These are phyloP conservation scores for Pseudopithomyces maydicus DNA, from an alignment of 2,329 filamentous ascomycete genomes.

Conservation along the genomic window DNA sequence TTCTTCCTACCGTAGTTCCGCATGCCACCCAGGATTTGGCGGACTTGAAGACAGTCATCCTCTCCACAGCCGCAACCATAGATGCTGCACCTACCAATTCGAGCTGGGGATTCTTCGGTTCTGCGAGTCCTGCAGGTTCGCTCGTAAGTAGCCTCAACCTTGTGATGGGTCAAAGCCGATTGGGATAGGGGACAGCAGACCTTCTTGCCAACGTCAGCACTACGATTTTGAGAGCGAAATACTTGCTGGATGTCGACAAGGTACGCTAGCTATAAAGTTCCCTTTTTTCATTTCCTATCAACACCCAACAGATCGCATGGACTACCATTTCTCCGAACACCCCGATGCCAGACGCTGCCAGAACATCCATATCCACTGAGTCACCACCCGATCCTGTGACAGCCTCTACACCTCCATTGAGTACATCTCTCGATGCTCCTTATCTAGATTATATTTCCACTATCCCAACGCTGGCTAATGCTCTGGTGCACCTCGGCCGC, in stretches of 20 bases:
- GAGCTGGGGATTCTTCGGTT: slow-evolving; percentile 30
- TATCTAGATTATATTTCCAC: slow-evolving; percentile 38
- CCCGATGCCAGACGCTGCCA: not conserved
- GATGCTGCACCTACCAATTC: slow-evolving; percentile 32
- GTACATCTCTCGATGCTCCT: slow-evolving; percentile 24
- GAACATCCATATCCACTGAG: slow-evolving; percentile 9
- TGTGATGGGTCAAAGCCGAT: not conserved
- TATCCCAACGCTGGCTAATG: slow-evolving; percentile 22
- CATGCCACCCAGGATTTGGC: slow-evolving; percentile 37
- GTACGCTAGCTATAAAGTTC: slow-evolving; percentile 16
- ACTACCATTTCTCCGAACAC: slow-evolving; percentile 5
- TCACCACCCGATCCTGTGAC: slow-evolving; percentile 17
- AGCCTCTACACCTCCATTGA: slow-evolving; percentile 19
- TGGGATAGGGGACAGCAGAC: slow-evolving; percentile 34
- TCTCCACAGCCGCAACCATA: slow-evolving; percentile 34
- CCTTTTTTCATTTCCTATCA: not conserved
- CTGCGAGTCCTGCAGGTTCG: slow-evolving; percentile 14
- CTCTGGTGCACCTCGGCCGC: slow-evolving; percentile 27
- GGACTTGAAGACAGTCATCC: slow-evolving; percentile 34
- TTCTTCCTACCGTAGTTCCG: slow-evolving; percentile 24
- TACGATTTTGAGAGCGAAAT: slow-evolving; percentile 36
- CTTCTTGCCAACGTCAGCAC: slow-evolving; percentile 39
- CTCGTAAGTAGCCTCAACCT: slow-evolving; percentile 11
- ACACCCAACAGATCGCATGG: slow-evolving; percentile 12
- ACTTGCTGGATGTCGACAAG: slow-evolving; percentile 36